Base-by-base conservation (phyloP, 2,329 filamentous ascomycete genomes). In the Claviceps capensis region DNA sequence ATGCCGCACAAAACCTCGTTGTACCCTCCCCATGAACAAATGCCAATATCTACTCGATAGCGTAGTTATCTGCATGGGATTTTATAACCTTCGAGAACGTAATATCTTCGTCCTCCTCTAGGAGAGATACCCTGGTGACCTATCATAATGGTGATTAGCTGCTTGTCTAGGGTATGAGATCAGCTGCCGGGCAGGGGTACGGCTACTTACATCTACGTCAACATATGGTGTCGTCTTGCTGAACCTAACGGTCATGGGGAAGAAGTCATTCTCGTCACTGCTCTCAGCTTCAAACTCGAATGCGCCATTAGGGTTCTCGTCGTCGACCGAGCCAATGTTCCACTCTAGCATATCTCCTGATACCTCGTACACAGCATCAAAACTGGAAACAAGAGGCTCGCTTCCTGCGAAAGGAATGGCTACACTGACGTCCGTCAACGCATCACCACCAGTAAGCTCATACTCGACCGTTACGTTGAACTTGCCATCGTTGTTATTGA, bases 261-360 rank as follows among this genome's bases (percentile, higher is more conserved):
- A 98, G 73, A 97, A 97, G 61, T 96, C 90, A 52, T 88, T 84
- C 65, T 97, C 93, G 59, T 90, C 87, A 52, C 82, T 80, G 11
- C 87, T 87, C 66, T 87, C 82, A 1, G 89, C 88, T 69, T 97
- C 93, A 59, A 98, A 97, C 67, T 98, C 93, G 63, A 98, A 97
- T 47, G 86, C 85, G 17, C 93, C 93, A 42, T 76, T 89, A 17
- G 83, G 72, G 65, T 93, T 95, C 53, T 84, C 83, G 49, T 88
- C 83, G 62, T 90, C 86, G 42, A 97, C 83, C 4, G 81, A 79
- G 55, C 93, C 91, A 61, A 98, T 86, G 43, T 84, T 86, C 93
- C 93, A 98, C 66, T 97, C 91, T 53, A 98, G 70, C 65, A 83
- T 88, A 66, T 97, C 91, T 26, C 90, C 93, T 5, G 87, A 86